Conservation (phyloP, 345 rosid species). For the Eucalyptus cloeziana region DNA sequence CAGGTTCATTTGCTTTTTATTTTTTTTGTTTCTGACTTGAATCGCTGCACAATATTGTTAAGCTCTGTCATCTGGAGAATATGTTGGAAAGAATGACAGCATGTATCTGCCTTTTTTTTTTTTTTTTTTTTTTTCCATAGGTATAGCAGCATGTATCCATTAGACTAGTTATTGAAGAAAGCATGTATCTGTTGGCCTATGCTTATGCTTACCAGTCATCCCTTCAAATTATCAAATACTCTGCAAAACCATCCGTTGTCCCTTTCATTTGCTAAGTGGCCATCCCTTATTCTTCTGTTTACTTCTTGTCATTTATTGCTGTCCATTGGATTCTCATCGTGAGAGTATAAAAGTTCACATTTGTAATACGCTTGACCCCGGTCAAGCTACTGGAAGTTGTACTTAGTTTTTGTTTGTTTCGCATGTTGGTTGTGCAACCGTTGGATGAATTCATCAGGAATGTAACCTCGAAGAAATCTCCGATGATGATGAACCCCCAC, state of each 20-base stretch:
- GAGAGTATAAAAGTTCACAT: not conserved
- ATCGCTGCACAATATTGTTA: no score
- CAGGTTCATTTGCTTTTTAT: not conserved
- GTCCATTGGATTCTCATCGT: not conserved
- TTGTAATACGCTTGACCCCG: not conserved
- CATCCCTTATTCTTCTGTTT: not conserved
- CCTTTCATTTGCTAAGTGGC: not conserved
- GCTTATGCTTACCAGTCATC: not conserved
- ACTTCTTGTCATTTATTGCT: not conserved
- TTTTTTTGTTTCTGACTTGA: no score
- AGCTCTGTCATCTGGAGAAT: not conserved
- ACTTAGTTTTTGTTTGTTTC: no score
- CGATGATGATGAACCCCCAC: constrained; percentile 64
- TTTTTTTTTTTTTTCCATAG: not conserved
- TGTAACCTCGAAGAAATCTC: constrained; percentile 47
- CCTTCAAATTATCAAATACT: not conserved
- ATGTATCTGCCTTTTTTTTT: not conserved
- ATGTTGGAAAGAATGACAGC: not conserved
- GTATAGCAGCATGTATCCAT: not conserved
- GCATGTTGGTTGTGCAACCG: no score
- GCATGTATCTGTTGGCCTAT: not conserved
- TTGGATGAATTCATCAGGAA: constrained; percentile 38
- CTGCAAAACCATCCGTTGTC: not conserved
- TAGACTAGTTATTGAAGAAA: not conserved
- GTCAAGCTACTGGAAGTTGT: no score